phyloP scores from a whole-genome alignment of 345 rosid genomes.

The Rhodomyrtus tomentosa region DNA sequence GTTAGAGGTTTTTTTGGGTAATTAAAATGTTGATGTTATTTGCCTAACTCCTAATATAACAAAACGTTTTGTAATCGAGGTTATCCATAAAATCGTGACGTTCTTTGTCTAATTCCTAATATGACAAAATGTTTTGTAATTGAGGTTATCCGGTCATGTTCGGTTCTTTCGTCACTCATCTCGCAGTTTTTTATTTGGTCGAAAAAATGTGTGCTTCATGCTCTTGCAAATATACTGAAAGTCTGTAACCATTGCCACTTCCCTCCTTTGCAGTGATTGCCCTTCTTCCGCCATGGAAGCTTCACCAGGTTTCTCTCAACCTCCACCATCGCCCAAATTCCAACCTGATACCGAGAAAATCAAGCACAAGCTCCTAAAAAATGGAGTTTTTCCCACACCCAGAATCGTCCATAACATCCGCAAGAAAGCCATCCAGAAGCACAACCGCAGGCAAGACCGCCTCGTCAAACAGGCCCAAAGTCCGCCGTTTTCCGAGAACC shows the following conservation, averaged over 20 bases:
- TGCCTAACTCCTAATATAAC: too few relatives aligned
- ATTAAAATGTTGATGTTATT: too few relatives aligned
- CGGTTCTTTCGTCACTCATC: not conserved
- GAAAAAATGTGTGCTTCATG: not conserved
- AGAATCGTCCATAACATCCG: constrained; percentile 58
- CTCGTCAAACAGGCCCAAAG: constrained; percentile 13
- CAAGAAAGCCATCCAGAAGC: constrained; percentile 70
- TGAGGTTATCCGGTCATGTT: not conserved
- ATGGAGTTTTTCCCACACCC: constrained; percentile 62
- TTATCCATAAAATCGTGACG: not conserved
- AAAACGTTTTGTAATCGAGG: too few relatives aligned
- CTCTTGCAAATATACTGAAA: not conserved
- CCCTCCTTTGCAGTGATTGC: not conserved
- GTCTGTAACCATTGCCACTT: not conserved
- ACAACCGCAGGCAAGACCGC: constrained; percentile 52
- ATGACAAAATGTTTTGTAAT: not conserved
- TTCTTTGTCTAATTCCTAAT: not conserved
- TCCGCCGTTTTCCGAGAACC: constrained; percentile 30
- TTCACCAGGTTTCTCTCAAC: constrained; percentile 19
- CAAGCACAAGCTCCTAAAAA: constrained; percentile 33
- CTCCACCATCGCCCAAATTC: constrained; percentile 16
- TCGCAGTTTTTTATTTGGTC: not conserved
- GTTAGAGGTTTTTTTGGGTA: too few relatives aligned
- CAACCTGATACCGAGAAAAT: constrained; percentile 55
- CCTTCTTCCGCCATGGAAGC: constrained; percentile 35